These are phyloP conservation scores for Solanum rostratum DNA, from an alignment of 257 asterid species.

Conservation along the genomic window DNA sequence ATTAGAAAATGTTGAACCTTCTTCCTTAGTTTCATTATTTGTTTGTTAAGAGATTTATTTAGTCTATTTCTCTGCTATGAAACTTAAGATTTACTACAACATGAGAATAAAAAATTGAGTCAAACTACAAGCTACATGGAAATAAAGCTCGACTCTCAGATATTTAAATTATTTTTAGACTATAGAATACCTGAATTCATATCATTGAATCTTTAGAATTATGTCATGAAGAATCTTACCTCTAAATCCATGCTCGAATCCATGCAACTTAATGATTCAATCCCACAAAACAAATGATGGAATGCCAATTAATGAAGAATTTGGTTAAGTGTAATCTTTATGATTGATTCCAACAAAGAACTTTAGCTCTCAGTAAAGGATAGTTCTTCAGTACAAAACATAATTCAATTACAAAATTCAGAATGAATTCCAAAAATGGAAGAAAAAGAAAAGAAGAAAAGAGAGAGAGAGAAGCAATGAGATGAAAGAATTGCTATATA, in stretches of 20 bases:
- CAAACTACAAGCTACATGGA: too few species aligned
- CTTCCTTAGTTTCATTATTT: too few species aligned
- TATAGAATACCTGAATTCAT: not conserved
- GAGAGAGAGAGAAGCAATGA: not conserved
- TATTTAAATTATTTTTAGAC: too few species aligned
- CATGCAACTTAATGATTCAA: not conserved
- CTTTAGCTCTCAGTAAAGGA: slow-evolving; percentile 7
- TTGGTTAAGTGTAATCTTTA: not conserved
- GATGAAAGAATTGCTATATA: slow-evolving; percentile 50
- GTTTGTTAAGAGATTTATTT: too few species aligned
- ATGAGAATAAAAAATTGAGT: not conserved
- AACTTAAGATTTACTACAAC: not conserved
- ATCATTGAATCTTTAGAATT: too few species aligned
- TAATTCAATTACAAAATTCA: slow-evolving; percentile 32
- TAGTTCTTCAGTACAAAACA: slow-evolving; percentile 24
- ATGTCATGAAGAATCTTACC: not conserved
- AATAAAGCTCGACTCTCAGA: not conserved
- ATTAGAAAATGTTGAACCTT: too few species aligned
- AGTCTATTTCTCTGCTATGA: too few species aligned
- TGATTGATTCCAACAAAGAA: slow-evolving; percentile 12
- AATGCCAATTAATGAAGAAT: not conserved
- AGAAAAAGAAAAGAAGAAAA: not conserved
- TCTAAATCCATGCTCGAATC: not conserved
- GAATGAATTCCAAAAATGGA: slow-evolving; percentile 19
- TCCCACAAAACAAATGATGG: not conserved